phyloP scores from a whole-genome alignment of 257 asterid species.

The Jacaranda mimosifolia region DNA sequence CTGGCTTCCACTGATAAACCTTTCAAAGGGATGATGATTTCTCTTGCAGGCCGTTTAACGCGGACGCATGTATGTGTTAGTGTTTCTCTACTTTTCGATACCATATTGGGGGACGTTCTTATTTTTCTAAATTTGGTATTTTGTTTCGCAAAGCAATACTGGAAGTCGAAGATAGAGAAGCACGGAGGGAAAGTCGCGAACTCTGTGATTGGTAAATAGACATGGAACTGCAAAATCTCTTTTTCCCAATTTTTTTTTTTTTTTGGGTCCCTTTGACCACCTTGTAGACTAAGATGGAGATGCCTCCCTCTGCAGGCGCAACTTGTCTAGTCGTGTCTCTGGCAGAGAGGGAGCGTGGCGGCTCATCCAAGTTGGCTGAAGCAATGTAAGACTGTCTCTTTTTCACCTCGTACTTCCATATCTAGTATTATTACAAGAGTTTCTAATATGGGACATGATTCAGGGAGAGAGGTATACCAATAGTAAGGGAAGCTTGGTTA shows the following conservation, averaged over 20 bases:
- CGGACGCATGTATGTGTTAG: slow-evolving; percentile 60
- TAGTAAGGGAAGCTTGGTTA: slow-evolving; percentile 87
- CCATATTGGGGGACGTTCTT: background rate
- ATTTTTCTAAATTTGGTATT: background rate
- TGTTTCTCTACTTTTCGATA: too few species aligned
- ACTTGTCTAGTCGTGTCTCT: slow-evolving; percentile 76
- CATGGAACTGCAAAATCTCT: background rate
- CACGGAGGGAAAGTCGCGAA: slow-evolving; percentile 77
- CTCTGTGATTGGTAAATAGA: slow-evolving; percentile 66
- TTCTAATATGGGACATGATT: background rate
- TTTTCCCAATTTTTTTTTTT: background rate
- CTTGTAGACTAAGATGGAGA: background rate
- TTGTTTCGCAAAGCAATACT: slow-evolving; percentile 63
- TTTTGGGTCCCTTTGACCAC: too few species aligned
- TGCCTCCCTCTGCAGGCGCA: slow-evolving; percentile 52
- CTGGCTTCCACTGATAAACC: slow-evolving; percentile 51
- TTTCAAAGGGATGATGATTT: slow-evolving; percentile 67
- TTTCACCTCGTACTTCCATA: background rate
- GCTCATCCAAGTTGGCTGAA: slow-evolving; percentile 78
- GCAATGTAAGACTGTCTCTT: slow-evolving; percentile 69
- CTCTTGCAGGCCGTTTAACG: slow-evolving; percentile 79
- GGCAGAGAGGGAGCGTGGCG: slow-evolving; percentile 82
- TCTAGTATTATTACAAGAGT: too few species aligned
- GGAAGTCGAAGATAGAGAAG: slow-evolving; percentile 82
- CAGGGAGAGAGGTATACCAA: slow-evolving; percentile 78